A percentile compares a stretch with the other conserved stretches of the same genome.
These are phyloP conservation scores for Ceratobasidium sp. DNA, from an alignment of 1,284 basidiomycete species.

Conservation along the genomic window DNA sequence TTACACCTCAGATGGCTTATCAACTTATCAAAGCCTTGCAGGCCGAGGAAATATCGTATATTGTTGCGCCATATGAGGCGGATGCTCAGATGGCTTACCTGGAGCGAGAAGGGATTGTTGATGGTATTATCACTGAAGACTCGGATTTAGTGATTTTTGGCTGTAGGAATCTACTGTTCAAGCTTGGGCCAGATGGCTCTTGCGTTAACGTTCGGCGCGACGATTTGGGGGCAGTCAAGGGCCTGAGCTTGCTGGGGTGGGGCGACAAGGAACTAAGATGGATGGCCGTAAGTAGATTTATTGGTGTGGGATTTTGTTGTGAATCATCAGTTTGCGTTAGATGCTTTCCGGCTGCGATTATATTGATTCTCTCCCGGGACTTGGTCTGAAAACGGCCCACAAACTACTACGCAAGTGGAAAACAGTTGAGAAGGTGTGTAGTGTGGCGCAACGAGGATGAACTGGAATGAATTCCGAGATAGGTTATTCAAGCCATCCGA, in stretches of 20 bases:
- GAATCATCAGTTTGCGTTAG: constrained; percentile 44
- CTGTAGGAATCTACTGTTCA: constrained; percentile 84
- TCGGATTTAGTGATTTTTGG: constrained; percentile 98
- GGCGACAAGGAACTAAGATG: constrained; percentile 85
- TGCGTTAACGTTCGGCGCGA: constrained; percentile 80
- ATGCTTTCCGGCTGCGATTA: constrained; percentile 99
- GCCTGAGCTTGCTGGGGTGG: constrained; percentile 86
- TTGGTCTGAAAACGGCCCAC: constrained; percentile 96
- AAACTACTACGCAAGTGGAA: constrained; percentile 80
- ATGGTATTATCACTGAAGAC: constrained; percentile 96
- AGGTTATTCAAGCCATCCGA: constrained; percentile 69
- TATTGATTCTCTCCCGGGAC: constrained; percentile 87
- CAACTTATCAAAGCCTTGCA: constrained; percentile 94
- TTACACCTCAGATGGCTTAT: constrained; percentile 96
- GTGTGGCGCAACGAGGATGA: constrained; percentile 2
- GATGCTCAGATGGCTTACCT: constrained; percentile 96
- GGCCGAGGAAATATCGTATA: constrained; percentile 77
- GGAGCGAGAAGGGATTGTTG: constrained; percentile 80
- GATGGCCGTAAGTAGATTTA: constrained; percentile 67
- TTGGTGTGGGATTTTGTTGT: neutral
- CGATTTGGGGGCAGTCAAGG: constrained; percentile 74
- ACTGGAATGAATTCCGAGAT: constrained; percentile 42
- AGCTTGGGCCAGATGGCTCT: constrained; percentile 78
- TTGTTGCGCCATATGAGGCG: constrained; percentile 98
- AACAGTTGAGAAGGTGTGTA: constrained; percentile 76